Conservation (phyloP, 2,329 filamentous ascomycete species). For the Anisogramma anomala region DNA sequence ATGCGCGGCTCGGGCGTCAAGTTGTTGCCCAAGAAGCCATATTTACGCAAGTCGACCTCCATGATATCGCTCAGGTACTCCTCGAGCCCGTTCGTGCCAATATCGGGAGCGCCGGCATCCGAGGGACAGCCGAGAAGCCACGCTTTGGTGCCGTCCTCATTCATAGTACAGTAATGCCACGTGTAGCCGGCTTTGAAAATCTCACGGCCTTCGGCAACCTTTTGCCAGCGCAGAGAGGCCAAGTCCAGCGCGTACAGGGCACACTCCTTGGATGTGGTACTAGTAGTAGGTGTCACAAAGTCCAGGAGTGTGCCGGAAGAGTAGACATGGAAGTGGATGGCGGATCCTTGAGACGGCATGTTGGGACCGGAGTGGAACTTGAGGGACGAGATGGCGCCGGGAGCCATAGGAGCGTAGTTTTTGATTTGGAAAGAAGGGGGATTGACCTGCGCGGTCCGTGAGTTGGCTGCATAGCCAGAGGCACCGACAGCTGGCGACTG, state of each 20-base stretch:
- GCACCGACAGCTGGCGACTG: slow-evolving; percentile 42
- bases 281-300: slow-evolving; percentile 84
- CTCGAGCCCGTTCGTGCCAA: slow-evolving; percentile 61
- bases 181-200: slow-evolving; percentile 86
- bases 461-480: slow-evolving; percentile 57
- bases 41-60: slow-evolving; percentile 82
- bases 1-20: slow-evolving; percentile 43
- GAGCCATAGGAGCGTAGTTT: slow-evolving; percentile 70
- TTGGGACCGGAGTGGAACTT: slow-evolving; percentile 82
- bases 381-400: slow-evolving; percentile 78
- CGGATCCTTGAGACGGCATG: slow-evolving; percentile 77
- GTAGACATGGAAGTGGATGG: slow-evolving; percentile 91
- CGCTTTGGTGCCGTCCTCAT: slow-evolving; percentile 87
- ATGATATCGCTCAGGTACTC: slow-evolving; percentile 89
- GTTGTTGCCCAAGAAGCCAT: slow-evolving; percentile 79
- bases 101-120: slow-evolving; percentile 53
- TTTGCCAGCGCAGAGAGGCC: slow-evolving; percentile 82
- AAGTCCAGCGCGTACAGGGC: slow-evolving; percentile 84
- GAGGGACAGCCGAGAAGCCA: slow-evolving; percentile 92
- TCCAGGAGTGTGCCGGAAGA: slow-evolving; percentile 87
- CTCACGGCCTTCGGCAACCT: slow-evolving; percentile 84
- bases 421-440: slow-evolving; percentile 55
- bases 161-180: slow-evolving; percentile 97
- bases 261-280: slow-evolving; percentile 76
- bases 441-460: slow-evolving; percentile 54